phyloP scores from a whole-genome alignment of 1,139 yeast genomes.

The Lodderomyces metapsilosis region DNA sequence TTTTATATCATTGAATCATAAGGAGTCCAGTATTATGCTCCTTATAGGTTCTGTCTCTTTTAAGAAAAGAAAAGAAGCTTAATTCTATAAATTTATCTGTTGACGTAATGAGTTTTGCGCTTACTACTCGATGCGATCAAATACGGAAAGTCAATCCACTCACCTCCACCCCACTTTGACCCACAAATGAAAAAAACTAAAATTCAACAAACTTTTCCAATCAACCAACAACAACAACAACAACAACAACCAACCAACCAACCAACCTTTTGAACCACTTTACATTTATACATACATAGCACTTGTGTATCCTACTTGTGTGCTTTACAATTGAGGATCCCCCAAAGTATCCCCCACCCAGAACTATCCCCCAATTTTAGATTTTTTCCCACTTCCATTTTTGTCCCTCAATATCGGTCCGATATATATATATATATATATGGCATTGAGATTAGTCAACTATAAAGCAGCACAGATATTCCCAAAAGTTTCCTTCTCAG shows the following conservation, averaged over 20 bases:
- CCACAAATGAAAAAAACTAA: neutral
- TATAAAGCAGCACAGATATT: neutral
- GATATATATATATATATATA: neutral
- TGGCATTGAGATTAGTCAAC: neutral
- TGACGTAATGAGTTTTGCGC: neutral
- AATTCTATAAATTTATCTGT: too few species aligned
- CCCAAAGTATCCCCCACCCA: conserved; percentile 2
- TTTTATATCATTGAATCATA: too few species aligned
- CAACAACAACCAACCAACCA: too few species aligned
- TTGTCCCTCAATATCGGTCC: neutral
- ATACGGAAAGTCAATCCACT: neutral
- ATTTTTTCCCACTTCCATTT: too few species aligned
- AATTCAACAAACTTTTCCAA: neutral
- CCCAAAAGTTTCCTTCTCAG: neutral
- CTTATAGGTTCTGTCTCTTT: too few species aligned
- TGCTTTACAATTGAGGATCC: too few species aligned
- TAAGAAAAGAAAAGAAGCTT: too few species aligned
- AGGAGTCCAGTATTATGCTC: too few species aligned
- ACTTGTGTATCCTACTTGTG: too few species aligned
- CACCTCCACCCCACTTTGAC: neutral
- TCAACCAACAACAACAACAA: too few species aligned
- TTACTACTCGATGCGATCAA: neutral
- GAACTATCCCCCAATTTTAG: neutral
- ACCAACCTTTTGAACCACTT: too few species aligned
- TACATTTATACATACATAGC: too few species aligned